Base-by-base conservation (phyloP, 192 early-diverging fungal species). In the Gryganskiella cystojenkinii region DNA sequence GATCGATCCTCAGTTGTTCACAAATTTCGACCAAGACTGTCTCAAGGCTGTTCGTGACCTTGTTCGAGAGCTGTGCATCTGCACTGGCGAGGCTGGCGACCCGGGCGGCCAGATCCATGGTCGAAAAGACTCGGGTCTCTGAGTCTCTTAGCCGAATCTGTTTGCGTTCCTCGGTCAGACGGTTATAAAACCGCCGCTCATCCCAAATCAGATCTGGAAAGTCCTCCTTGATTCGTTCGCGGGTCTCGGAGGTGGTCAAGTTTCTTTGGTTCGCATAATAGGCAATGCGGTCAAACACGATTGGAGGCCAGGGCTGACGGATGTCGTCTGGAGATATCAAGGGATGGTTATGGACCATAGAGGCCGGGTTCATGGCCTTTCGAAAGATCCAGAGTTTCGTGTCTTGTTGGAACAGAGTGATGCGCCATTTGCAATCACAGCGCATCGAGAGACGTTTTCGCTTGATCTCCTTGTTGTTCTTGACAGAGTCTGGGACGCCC, bases 391-490 rank as follows among this genome's bases (percentile, higher is more conserved):
- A 88, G 43, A 63, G 75, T 54, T 70, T 81, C 45, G 81, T 72
- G 20, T 82, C 80, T 68, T 86, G 85, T 70, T 87, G 81, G 67
- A 82, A 86, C 19, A 88, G 57, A 3, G 86, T 84, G 20, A 88
- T 82, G 35, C 87, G 78, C 87, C 87, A 88, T 59, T 84, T 82
- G 65, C 87, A 88, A 60, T 86, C 87, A 55, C 87, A 88, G 37
- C 85, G 81, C 72, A 83, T 80, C 6, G 85, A 86, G 2, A 83
- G 61, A 59, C 87, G 79, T 56, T 87, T 86, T 22, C 87, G 70
- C 66, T 86, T 82, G 25, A 79, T 82, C 20, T 79, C 63, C 79
- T 85, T 86, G 45, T 81, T 81, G 68, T 83, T 81, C 30, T 83
- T 79, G 60, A 80, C 71, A 20, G 83, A 85, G 61, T 88, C 87